Evolutionary conservation across 2,329 filamentous ascomycete genomes (phyloP).

Genomic region (Diplocarpon mali): DNA sequence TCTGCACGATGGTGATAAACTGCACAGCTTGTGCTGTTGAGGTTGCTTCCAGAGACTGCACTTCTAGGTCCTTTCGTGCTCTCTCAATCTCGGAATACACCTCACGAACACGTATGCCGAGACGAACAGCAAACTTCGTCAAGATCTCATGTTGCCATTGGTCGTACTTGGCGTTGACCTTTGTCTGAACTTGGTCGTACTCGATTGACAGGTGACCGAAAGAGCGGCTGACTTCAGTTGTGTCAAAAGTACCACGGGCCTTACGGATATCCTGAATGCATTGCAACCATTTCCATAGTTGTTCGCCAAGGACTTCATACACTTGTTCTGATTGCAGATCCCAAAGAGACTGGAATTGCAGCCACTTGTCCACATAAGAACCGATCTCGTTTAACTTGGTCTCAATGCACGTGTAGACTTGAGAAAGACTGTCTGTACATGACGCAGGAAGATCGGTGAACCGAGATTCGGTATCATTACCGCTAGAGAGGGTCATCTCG

Average conservation of each 20-base stretch:
- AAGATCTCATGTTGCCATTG: slow-evolving; percentile 99
- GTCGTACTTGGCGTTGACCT: slow-evolving; percentile 98
- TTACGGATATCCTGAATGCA: slow-evolving; percentile 95
- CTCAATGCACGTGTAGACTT: slow-evolving; percentile 76
- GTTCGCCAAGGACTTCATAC: slow-evolving; percentile 82
- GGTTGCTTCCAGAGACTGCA: slow-evolving; percentile 82
- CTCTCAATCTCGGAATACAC: slow-evolving; percentile 87
- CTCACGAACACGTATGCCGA: slow-evolving; percentile 84
- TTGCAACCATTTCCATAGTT: slow-evolving; percentile 87
- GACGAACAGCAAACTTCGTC: slow-evolving; percentile 79
- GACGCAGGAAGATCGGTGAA: slow-evolving; percentile 79
- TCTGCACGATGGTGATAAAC: slow-evolving; percentile 96
- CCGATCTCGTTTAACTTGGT: slow-evolving; percentile 70
- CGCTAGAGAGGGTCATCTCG: slow-evolving; percentile 70
- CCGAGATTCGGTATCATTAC: slow-evolving; percentile 51
- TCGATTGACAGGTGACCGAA: slow-evolving; percentile 95
- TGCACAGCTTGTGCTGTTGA: slow-evolving; percentile 95
- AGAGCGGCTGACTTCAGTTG: slow-evolving; percentile 80
- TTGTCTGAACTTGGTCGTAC: slow-evolving; percentile 96
- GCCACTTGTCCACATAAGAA: slow-evolving; percentile 90
- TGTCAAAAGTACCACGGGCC: slow-evolving; percentile 92
- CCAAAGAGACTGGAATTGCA: slow-evolving; percentile 97
- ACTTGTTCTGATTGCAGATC: slow-evolving; percentile 94
- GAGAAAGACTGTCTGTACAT: slow-evolving; percentile 67
- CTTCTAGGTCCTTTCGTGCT: slow-evolving; percentile 80